Evolutionary conservation across 345 rosid species (phyloP).

Genomic region (Schrenkiella parvula): DNA sequence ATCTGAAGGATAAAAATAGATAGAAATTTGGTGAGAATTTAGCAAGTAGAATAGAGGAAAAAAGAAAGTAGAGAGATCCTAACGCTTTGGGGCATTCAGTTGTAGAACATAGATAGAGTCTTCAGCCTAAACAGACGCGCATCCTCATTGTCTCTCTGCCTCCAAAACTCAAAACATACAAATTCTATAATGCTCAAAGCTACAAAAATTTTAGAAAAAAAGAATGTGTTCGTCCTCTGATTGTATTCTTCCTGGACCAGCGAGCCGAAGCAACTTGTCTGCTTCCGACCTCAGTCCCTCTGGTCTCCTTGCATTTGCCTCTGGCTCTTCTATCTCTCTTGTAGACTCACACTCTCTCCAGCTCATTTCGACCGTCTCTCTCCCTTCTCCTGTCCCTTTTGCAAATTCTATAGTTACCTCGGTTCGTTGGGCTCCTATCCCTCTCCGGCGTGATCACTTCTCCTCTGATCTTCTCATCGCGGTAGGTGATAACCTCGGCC

Average conservation of each 20-base stretch:
- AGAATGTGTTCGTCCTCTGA: conserved; percentile 37
- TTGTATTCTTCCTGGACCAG: conserved; percentile 78
- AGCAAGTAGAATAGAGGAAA: neutral
- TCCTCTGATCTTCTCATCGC: conserved; percentile 67
- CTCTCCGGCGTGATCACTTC: conserved; percentile 55
- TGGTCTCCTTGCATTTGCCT: conserved; percentile 67
- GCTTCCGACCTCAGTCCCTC: conserved; percentile 64
- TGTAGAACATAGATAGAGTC: neutral
- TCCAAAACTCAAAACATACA: neutral
- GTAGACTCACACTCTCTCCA: conserved; percentile 72
- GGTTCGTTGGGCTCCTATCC: conserved; percentile 65
- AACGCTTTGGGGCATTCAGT: neutral
- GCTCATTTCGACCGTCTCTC: conserved; percentile 61
- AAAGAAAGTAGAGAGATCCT: neutral
- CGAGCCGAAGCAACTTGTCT: conserved; percentile 72
- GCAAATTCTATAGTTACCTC: conserved; percentile 55
- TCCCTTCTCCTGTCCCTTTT: conserved; percentile 59
- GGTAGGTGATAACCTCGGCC: conserved; percentile 78
- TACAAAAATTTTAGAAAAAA: neutral
- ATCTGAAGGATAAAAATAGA: neutral
- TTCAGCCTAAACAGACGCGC: conserved; percentile 14
- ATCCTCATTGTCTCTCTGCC: conserved; percentile 5
- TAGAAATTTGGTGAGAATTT: neutral
- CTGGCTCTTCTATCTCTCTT: conserved; percentile 70
- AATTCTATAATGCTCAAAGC: neutral